Base-by-base conservation (phyloP, 164 flowering plant species). In the Brasenia schreberi region DNA sequence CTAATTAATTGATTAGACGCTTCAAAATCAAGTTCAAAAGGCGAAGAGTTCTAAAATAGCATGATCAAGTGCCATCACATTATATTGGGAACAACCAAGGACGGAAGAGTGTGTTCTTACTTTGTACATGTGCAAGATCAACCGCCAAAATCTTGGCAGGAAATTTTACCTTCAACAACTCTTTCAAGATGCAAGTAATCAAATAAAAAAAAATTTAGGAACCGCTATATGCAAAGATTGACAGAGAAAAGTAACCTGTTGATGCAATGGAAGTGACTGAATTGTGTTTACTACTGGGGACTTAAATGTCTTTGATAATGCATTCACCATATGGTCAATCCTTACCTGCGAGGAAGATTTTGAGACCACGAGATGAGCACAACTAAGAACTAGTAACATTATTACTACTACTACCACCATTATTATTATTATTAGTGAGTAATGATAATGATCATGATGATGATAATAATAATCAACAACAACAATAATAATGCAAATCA, bases 231-330 rank as follows among this genome's bases (percentile, higher is more conserved):
- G 18, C 17, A 58, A 18, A 58, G 60, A 58, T 14, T 12, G 63
- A 14, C 9, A 43, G 18, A 5, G 64, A 43, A 43, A 12, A 42
- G 16, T 16, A 39, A 87, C 98, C 87, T 95, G 99, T 71, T 92
- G 99, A 80, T 95, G 97, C 63, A 89, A 97, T 16, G 99, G 99
- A 66, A 94, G 97, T 70, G 87, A 83, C 63, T 87, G 94, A 68
- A 95, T 85, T 7, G 85, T 95, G 73, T 87, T 97, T 45, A 95
- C 94, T 14, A 79, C 67, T 43, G 92, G 83, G 17, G 97, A 87
- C 75, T 67, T 83, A 68, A 76, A 89, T 65, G 89, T 78, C 78
- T 82, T 95, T 69, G 97, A 85, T 73, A 88, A 81, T 65, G 99
- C 99, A 78, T 73, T 44, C 66, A 83, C 90, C 91, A 95, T 87